Evolutionary conservation across 179 eudicot genomes (phyloP).

Genomic region (Beta macrorhiza): DNA sequence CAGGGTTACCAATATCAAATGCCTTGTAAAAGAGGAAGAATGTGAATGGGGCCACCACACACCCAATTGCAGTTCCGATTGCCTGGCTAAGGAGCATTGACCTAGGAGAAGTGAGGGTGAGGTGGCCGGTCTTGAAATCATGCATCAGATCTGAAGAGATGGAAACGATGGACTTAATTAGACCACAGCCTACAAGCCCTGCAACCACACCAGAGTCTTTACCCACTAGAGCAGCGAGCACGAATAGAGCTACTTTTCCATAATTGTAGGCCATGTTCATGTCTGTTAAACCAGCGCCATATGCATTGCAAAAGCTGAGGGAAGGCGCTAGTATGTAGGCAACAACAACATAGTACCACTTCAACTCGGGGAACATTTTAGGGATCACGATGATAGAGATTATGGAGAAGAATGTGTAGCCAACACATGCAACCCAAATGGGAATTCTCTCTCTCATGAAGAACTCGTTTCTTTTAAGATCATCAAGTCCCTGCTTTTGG

Average conservation of each 20-base stretch:
- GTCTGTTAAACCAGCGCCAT: conserved; percentile 87
- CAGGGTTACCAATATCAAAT: conserved; percentile 64
- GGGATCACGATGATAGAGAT: conserved; percentile 64
- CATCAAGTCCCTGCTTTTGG: conserved; percentile 33
- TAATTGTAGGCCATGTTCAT: conserved; percentile 92
- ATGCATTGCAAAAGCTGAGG: conserved; percentile 80
- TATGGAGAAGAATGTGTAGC: conserved; percentile 55
- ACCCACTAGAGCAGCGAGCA: conserved; percentile 63
- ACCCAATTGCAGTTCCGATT: conserved; percentile 81
- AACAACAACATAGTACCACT: conserved; percentile 67
- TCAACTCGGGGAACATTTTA: conserved; percentile 65
- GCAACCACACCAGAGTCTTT: conserved; percentile 71
- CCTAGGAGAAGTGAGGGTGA: conserved; percentile 83
- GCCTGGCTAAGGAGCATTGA: conserved; percentile 87
- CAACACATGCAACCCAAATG: conserved; percentile 60
- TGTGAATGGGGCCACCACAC: conserved; percentile 71
- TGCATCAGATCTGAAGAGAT: conserved; percentile 85
- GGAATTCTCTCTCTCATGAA: conserved; percentile 70
- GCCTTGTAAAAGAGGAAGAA: conserved; percentile 72
- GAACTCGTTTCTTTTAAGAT: conserved; percentile 46
- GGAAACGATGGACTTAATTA: conserved; percentile 71
- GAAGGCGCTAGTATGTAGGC: conserved; percentile 76
- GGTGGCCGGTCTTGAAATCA: conserved; percentile 84
- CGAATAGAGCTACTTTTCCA: conserved; percentile 83
- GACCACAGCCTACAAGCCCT: conserved; percentile 82